phyloP scores from a whole-genome alignment of 352 stramenopile genomes.

The Pythium chondricola region DNA sequence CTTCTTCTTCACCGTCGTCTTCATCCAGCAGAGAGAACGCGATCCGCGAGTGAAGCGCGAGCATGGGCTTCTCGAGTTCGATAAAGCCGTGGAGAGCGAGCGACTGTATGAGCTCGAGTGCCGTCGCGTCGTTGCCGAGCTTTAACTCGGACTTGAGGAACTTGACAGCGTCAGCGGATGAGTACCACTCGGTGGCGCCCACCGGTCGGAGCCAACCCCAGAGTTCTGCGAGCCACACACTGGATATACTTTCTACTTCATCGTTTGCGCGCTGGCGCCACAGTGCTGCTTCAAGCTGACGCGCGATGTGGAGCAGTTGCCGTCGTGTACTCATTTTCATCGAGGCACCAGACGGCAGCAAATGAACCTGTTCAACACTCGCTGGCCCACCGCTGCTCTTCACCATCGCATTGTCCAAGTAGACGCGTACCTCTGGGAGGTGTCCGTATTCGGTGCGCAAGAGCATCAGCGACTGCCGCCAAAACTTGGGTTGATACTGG shows the following conservation, averaged over 20 bases:
- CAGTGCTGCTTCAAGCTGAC: conserved; percentile 5
- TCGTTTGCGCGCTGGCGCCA: conserved; percentile 2
- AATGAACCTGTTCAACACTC: too few relatives aligned
- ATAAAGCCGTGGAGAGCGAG: conserved; percentile 12
- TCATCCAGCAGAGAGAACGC: conserved; percentile 10
- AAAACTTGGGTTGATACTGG: conserved; percentile 28
- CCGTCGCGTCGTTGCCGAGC: conserved; percentile 6
- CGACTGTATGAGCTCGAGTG: conserved; percentile 9
- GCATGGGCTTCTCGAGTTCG: conserved; percentile 3
- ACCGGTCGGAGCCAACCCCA: not conserved
- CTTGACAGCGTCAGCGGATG: conserved; percentile 10
- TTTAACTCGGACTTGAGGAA: conserved; percentile 2
- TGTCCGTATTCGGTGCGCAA: conserved; percentile 23
- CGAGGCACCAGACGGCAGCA: too few relatives aligned
- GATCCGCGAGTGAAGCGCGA: conserved; percentile 7
- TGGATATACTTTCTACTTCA: conserved; percentile 5
- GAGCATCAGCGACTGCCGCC: conserved; percentile 23
- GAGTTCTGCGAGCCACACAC: conserved; percentile 1
- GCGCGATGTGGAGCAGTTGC: conserved; percentile 1
- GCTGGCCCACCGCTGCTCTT: too few relatives aligned
- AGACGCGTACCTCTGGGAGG: conserved; percentile 24
- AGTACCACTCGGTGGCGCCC: conserved; percentile 9
- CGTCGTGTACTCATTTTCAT: too few relatives aligned
- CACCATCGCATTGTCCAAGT: too few relatives aligned
- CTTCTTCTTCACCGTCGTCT: conserved; percentile 7